These are phyloP conservation scores for Malus fusca DNA, from an alignment of 306 rosid species.

Conservation along the genomic window DNA sequence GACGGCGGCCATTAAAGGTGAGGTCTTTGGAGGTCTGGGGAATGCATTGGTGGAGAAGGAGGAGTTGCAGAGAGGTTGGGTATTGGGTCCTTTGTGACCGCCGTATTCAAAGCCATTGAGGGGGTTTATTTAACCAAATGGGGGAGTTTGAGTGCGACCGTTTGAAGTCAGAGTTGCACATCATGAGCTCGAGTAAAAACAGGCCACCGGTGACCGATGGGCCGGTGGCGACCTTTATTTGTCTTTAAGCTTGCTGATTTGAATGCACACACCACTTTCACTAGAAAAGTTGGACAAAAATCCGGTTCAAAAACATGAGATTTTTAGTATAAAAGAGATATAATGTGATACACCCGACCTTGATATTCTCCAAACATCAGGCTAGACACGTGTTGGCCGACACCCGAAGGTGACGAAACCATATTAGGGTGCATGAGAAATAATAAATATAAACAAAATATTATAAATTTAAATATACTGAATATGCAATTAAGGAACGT, in stretches of 20 bases:
- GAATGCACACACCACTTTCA: not conserved
- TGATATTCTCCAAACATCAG: no score
- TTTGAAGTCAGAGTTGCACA: not conserved
- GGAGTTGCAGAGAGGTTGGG: not conserved
- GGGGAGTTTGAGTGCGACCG: not conserved
- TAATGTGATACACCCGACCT: no score
- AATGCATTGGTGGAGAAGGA: not conserved
- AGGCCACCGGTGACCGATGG: not conserved
- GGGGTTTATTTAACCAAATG: not conserved
- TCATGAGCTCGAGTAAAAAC: not conserved
- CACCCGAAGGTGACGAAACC: no score
- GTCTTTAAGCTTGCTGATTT: not conserved
- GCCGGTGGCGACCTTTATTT: not conserved
- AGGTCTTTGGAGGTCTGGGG: slow-evolving; percentile 2
- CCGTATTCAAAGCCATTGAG: not conserved
- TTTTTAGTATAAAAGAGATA: no score
- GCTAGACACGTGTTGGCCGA: no score
- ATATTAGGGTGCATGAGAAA: no score
- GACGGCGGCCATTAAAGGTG: slow-evolving; percentile 34
- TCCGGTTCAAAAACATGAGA: no score
- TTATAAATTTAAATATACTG: no score
- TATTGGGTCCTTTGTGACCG: not conserved
- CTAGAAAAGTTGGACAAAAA: no score
- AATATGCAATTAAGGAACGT: no score
- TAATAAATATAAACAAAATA: no score